phyloP scores from a whole-genome alignment of 1,284 basidiomycete genomes.

The Trametes hirsuta region DNA sequence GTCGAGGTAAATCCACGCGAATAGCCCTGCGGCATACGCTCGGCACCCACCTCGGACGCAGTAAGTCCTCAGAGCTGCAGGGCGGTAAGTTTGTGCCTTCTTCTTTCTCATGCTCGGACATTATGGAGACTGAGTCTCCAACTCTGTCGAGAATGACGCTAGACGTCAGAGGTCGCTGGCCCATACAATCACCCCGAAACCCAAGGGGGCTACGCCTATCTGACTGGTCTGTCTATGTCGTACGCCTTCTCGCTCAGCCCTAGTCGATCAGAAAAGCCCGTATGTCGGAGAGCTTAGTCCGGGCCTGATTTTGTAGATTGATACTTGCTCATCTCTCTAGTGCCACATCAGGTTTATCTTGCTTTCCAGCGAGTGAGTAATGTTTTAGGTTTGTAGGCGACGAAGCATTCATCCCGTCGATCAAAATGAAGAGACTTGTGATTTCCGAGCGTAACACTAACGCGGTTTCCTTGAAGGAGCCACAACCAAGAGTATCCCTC shows the following conservation, averaged over 20 bases:
- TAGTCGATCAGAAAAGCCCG: background rate
- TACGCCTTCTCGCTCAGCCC: background rate
- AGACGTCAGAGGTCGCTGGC: background rate
- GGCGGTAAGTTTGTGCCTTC: background rate
- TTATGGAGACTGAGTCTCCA: background rate
- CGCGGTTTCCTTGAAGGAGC: too few relatives aligned
- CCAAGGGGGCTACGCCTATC: background rate
- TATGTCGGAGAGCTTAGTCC: background rate
- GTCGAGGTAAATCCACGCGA: slow-evolving; percentile 1
- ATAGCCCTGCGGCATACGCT: background rate
- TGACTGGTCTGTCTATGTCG: background rate
- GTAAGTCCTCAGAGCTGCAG: background rate
- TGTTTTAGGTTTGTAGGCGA: too few relatives aligned
- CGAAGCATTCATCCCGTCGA: too few relatives aligned
- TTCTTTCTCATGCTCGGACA: background rate
- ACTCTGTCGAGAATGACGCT: slow-evolving; percentile 6
- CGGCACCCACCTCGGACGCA: background rate
- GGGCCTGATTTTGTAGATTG: background rate
- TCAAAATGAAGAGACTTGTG: too few relatives aligned
- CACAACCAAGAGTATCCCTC: too few relatives aligned
- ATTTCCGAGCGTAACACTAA: too few relatives aligned
- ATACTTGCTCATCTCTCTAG: too few relatives aligned
- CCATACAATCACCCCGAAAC: background rate
- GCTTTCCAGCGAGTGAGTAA: too few relatives aligned
- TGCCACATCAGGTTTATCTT: too few relatives aligned